A percentile compares a stretch with the other conserved stretches of the same genome.
These are phyloP conservation scores for Linaria vulgaris DNA, from an alignment of 257 asterid species.

Conservation along the genomic window DNA sequence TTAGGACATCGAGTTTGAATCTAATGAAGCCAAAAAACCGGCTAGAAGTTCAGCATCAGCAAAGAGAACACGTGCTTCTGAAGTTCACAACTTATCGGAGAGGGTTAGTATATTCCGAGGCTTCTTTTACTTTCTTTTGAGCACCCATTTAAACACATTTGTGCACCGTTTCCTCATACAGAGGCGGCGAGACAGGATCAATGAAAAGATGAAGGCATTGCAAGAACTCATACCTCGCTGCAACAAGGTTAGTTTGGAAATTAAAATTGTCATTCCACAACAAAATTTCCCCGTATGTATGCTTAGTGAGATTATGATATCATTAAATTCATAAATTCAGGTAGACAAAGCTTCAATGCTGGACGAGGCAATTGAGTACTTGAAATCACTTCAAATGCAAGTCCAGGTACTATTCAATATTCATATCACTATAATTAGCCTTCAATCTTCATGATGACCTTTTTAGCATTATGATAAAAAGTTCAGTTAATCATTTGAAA, in stretches of 20 bases:
- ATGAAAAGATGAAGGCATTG: slow-evolving; percentile 51
- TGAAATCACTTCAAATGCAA: slow-evolving; percentile 9
- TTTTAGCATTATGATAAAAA: too few species aligned
- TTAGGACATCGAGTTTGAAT: not conserved
- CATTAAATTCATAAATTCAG: not conserved
- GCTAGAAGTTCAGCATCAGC: slow-evolving; percentile 9
- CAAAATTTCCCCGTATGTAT: not conserved
- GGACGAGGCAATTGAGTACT: slow-evolving; percentile 17
- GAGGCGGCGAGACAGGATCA: slow-evolving; percentile 56
- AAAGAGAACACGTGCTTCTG: slow-evolving; percentile 48
- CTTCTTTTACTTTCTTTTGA: not conserved
- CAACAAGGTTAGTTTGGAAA: slow-evolving; percentile 39
- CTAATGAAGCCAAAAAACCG: not conserved
- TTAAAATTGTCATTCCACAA: too few species aligned
- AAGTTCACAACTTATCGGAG: slow-evolving; percentile 54
- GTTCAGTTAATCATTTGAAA: not conserved
- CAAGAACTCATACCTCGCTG: slow-evolving; percentile 58
- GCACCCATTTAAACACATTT: not conserved
- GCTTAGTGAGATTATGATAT: not conserved
- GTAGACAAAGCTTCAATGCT: slow-evolving; percentile 17
- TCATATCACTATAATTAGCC: too few species aligned
- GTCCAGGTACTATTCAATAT: not conserved
- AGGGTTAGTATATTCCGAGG: slow-evolving; percentile 22
- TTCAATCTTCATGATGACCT: too few species aligned
- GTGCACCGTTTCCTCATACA: slow-evolving; percentile 22